phyloP scores from a whole-genome alignment of 2,329 filamentous ascomycete species.

The Ophiognomonia clavigignenti-juglandacearum region DNA sequence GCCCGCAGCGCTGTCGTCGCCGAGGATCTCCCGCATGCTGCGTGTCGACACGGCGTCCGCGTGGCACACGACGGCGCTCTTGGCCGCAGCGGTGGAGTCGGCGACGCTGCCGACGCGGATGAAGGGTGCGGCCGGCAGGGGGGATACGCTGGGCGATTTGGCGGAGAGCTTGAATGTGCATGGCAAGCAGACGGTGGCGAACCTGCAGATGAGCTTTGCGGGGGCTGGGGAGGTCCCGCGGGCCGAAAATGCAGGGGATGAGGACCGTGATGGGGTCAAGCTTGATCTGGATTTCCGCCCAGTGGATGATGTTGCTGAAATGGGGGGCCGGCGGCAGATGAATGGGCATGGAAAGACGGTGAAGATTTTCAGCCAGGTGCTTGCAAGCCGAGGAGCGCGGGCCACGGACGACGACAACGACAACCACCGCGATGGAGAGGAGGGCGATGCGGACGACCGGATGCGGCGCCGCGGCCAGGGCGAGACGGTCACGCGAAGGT shows the following conservation, averaged over 20 bases:
- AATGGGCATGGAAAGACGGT: constrained; percentile 19
- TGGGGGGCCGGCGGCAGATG: constrained; percentile 10
- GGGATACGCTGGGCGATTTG: constrained; percentile 55
- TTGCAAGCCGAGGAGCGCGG: constrained; percentile 28
- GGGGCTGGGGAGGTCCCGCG: constrained; percentile 25
- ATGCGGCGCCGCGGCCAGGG: constrained; percentile 21
- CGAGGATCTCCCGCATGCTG: constrained; percentile 43
- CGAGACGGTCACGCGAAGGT: constrained; percentile 34
- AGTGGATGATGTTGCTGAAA: constrained; percentile 31
- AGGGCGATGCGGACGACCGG: constrained; percentile 20
- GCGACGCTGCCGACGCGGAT: constrained; percentile 73
- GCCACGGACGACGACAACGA: constrained; percentile 18
- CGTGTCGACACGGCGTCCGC: constrained; percentile 56
- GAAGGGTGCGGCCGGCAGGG: constrained; percentile 37
- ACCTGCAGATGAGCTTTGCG: constrained; percentile 62
- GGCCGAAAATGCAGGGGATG: constrained; percentile 19
- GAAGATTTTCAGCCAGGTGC: constrained; percentile 38
- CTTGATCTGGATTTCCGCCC: constrained; percentile 37
- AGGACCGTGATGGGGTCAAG: constrained; percentile 22
- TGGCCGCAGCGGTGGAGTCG: constrained; percentile 73
- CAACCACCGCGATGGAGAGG: constrained; percentile 12
- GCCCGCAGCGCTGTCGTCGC: constrained; percentile 45
- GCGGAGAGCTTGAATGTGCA: constrained; percentile 65
- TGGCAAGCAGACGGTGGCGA: constrained; percentile 75
- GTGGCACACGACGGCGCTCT: constrained; percentile 78